Evolutionary conservation across 2,329 filamentous ascomycete genomes (phyloP).

Genomic region (Raffaelea deltoideospora): DNA sequence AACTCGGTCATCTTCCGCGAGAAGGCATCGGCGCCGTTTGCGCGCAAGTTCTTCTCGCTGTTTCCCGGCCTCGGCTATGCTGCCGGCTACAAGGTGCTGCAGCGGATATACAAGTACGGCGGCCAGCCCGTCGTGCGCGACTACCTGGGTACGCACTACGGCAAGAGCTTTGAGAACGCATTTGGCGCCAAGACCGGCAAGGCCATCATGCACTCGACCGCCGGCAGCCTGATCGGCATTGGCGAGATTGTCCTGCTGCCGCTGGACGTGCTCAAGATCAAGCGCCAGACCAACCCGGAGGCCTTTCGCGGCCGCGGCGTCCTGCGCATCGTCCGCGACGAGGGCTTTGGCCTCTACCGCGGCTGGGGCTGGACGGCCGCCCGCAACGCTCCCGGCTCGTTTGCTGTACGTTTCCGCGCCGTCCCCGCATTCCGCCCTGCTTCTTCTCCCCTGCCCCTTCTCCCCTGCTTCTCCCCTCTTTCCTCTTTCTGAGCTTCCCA

Average conservation of each 20-base stretch:
- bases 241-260: conserved; percentile 93
- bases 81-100: conserved; percentile 93
- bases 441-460: not conserved
- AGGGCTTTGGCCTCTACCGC: conserved; percentile 89
- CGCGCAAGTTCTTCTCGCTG: conserved; percentile 78
- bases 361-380: conserved; percentile 97
- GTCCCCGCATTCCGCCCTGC: too few species aligned
- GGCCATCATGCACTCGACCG: conserved; percentile 93
- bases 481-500: too few species aligned
- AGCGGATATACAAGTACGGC: conserved; percentile 97
- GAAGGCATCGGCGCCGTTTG: conserved; percentile 54
- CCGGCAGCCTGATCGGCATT: conserved; percentile 90
- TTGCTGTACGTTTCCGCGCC: conserved; percentile 53
- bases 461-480: not conserved
- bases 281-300: conserved; percentile 97
- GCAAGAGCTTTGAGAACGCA: conserved; percentile 66
- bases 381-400: conserved; percentile 90
- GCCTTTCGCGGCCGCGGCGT: conserved; percentile 91
- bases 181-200: conserved; percentile 98
- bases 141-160: conserved; percentile 68
- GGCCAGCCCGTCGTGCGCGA: conserved; percentile 92
- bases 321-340: conserved; percentile 76
- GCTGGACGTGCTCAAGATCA: conserved; percentile 96
- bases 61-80: conserved; percentile 97
- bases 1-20: conserved; percentile 93